Evolutionary conservation across 2,329 filamentous ascomycete species (phyloP).

Genomic region (Juglanconis sp.): DNA sequence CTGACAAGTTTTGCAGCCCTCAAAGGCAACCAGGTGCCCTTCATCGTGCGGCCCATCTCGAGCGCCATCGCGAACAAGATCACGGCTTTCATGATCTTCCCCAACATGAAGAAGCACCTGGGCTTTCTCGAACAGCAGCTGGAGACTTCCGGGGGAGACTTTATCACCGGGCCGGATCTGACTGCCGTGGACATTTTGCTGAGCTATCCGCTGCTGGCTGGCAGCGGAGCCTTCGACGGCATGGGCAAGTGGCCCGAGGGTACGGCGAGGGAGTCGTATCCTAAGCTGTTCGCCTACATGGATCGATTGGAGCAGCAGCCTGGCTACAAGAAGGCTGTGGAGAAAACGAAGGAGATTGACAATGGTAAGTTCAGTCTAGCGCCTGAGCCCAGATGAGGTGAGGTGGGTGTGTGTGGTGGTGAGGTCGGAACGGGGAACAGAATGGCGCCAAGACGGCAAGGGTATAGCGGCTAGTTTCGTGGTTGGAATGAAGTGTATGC

Average conservation of each 20-base stretch:
- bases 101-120: slow-evolving; percentile 47
- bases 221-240: slow-evolving; percentile 35
- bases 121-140: slow-evolving; percentile 49
- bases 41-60: slow-evolving; percentile 52
- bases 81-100: slow-evolving; percentile 40
- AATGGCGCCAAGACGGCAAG: too few species aligned
- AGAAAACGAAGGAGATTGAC: slow-evolving; percentile 45
- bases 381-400: slow-evolving; percentile 19
- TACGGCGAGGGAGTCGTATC: slow-evolving; percentile 29
- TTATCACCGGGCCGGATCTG: slow-evolving; percentile 47
- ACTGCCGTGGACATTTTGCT: slow-evolving; percentile 53
- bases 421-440: too few species aligned
- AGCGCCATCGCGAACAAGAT: slow-evolving; percentile 41
- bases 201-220: slow-evolving; percentile 49
- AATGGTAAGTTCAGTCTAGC: slow-evolving; percentile 38
- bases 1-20: slow-evolving; percentile 30
- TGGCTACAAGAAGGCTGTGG: slow-evolving; percentile 45
- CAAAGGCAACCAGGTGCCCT: slow-evolving; percentile 45
- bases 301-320: slow-evolving; percentile 41
- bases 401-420: neutral
- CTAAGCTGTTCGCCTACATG: slow-evolving; percentile 46
- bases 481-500: neutral
- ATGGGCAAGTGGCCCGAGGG: slow-evolving; percentile 37
- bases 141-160: slow-evolving; percentile 40
- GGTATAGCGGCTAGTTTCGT: too few species aligned